A percentile compares a stretch with the other conserved stretches of the same genome.
Conservation (phyloP, 139 green algal species). For the Tetraselmis striata region DNA sequence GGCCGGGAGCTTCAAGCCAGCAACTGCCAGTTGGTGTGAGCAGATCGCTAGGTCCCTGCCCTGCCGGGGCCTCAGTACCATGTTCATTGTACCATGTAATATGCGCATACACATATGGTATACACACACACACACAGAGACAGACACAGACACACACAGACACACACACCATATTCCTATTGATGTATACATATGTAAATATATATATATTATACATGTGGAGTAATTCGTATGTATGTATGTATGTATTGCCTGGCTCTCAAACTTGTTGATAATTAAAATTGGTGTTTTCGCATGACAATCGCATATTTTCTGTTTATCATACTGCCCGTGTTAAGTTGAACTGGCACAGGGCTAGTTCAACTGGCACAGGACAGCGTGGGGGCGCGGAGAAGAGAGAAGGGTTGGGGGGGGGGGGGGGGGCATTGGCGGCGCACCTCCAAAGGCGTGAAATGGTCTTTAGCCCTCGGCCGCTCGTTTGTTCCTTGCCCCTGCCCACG, state of each 20-base stretch:
- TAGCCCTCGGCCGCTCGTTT: too few species aligned
- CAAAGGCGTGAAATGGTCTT: too few species aligned
- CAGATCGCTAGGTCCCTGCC: too few species aligned
- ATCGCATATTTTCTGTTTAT: too few species aligned
- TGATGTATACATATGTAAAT: neutral
- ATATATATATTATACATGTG: neutral
- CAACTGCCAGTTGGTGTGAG: too few species aligned
- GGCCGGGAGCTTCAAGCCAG: too few species aligned
- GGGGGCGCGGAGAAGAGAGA: too few species aligned
- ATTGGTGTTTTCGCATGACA: too few species aligned
- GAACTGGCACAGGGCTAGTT: neutral
- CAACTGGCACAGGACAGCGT: neutral
- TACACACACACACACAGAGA: neutral
- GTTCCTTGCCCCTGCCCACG: neutral
- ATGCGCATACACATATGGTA: neutral
- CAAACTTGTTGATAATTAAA: too few species aligned
- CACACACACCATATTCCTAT: neutral
- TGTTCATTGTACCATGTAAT: neutral
- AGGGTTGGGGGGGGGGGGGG: too few species aligned
- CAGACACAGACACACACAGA: neutral
- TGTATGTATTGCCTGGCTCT: too few species aligned
- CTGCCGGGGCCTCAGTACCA: neutral
- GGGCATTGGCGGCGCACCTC: too few species aligned
- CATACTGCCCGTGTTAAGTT: neutral
- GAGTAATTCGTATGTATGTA: neutral